Conservation (phyloP, 2,329 filamentous ascomycete species). For the Ophiostoma australiae region DNA sequence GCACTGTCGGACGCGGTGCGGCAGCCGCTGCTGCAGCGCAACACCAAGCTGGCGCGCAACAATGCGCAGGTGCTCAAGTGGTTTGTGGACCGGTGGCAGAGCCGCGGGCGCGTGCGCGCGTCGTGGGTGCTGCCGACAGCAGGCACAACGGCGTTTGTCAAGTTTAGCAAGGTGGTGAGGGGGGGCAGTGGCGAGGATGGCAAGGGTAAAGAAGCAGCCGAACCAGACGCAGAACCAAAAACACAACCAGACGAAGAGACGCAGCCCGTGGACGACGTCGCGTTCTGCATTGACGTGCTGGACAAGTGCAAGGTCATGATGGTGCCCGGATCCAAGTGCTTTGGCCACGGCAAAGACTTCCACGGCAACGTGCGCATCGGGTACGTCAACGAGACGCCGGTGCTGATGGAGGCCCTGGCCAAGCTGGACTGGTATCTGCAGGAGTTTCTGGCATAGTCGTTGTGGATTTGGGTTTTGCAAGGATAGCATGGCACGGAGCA, state of each 20-base stretch:
- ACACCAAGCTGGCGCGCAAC: constrained; percentile 60
- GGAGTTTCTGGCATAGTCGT: constrained; percentile 30
- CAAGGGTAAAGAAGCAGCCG: neutral
- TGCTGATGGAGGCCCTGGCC: constrained; percentile 62
- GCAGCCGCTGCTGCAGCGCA: constrained; percentile 41
- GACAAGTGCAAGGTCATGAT: constrained; percentile 68
- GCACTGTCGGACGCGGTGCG: constrained; percentile 55
- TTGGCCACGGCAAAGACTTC: constrained; percentile 63
- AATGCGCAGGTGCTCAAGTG: constrained; percentile 63
- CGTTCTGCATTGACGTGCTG: constrained; percentile 64
- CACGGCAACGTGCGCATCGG: constrained; percentile 72
- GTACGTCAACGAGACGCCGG: constrained; percentile 65
- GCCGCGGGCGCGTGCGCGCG: constrained; percentile 40
- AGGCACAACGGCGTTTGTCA: constrained; percentile 74
- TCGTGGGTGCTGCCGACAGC: constrained; percentile 70
- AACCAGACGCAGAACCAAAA: neutral
- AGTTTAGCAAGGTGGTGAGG: constrained; percentile 44
- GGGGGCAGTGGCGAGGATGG: neutral
- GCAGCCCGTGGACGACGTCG: constrained; percentile 63
- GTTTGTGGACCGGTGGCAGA: constrained; percentile 61
- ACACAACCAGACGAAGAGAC: neutral
- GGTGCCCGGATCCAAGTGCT: constrained; percentile 67
- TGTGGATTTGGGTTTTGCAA: no score
- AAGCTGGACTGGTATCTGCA: constrained; percentile 41
- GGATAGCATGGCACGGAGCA: neutral